Base-by-base conservation (phyloP, 495 filamentous ascomycete species). In the Penicillium alfredii region DNA sequence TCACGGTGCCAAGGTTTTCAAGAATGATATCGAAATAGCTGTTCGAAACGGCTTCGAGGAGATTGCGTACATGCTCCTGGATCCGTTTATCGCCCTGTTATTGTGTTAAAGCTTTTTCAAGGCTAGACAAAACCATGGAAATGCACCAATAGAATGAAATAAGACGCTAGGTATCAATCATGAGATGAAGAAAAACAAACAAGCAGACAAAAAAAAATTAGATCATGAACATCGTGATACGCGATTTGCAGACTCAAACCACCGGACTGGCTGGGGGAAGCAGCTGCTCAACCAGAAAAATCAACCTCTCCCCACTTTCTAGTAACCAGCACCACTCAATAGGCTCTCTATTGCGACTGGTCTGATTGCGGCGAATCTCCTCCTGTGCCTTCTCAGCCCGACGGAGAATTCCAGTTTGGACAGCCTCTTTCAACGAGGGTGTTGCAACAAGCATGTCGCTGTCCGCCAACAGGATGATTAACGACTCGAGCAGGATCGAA, bases 401-500 rank as follows among this genome's bases (percentile, higher is more conserved):
- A 4, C 72, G 77, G 27, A 44, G 33, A 27, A 90, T 82, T 1
- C 89, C 89, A 38, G 45, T 53, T 42, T 80, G 63, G 10, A 86
- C 70, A 0, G 79, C 74, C 2, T 47, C 40, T 10, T 66, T 56
- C 14, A 93, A 48, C 3, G 43, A 47, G 0, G 54, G 43, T 10
- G 69, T 74, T 29, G 74, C 61, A 13, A 46, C 50, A 6, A 81
- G 40, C 40, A 59, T 35, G 0, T 56, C 44, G 15, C 50, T 47
- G 0, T 56, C 49, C 1, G 69, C 66, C n/a, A 88, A 50, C 3
- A 82, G 59, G 28, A 80, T 70, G 33, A 90, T 44, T 36, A 93
- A 55, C 0, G 69, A 69, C 58, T 98, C 90, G 0, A 95, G 55
- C 33, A 86, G 52, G 3, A 95, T 60, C 3, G 81, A 82, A 20